Evolutionary conservation across 176 grass and related monocot species (phyloP).

Genomic region (Tuctoria greenei): DNA sequence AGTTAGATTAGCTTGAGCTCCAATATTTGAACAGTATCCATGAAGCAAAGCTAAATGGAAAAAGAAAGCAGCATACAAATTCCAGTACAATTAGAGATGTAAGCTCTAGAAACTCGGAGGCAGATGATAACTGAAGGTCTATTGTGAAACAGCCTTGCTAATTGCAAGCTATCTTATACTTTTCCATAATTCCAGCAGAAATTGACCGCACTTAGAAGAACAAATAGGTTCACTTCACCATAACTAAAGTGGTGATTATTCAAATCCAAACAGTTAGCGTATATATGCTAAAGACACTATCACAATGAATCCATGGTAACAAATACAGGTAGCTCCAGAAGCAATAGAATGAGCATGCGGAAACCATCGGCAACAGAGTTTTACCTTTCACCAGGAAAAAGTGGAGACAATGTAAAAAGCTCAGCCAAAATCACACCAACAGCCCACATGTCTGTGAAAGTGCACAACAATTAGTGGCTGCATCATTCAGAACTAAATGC

Average conservation of each 20-base stretch:
- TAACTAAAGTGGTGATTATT: not conserved
- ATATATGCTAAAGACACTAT: not conserved
- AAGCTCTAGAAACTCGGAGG: not conserved
- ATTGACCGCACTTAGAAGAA: not conserved
- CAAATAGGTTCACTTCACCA: not conserved
- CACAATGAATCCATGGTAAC: conserved; percentile 1
- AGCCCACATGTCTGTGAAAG: conserved; percentile 80
- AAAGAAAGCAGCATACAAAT: not conserved
- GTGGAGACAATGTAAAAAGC: conserved; percentile 74
- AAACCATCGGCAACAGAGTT: conserved; percentile 1
- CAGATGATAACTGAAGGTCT: not conserved
- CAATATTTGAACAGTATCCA: not conserved
- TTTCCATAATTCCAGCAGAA: not conserved
- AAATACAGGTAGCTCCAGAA: not conserved
- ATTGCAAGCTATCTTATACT: not conserved
- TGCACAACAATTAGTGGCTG: conserved; percentile 6
- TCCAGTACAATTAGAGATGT: not conserved
- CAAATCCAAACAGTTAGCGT: not conserved
- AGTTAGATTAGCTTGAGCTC: not conserved
- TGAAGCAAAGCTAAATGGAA: not conserved
- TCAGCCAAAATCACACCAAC: conserved; percentile 90
- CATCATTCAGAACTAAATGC: not conserved
- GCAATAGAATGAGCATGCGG: not conserved
- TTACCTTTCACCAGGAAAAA: conserved; percentile 95
- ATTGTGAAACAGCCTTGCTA: not conserved